Evolutionary conservation across 371 early-diverging fungal species (phyloP), one percentile per base, ranked within the genome.

Genomic region (Rhizopus sp.): DNA sequence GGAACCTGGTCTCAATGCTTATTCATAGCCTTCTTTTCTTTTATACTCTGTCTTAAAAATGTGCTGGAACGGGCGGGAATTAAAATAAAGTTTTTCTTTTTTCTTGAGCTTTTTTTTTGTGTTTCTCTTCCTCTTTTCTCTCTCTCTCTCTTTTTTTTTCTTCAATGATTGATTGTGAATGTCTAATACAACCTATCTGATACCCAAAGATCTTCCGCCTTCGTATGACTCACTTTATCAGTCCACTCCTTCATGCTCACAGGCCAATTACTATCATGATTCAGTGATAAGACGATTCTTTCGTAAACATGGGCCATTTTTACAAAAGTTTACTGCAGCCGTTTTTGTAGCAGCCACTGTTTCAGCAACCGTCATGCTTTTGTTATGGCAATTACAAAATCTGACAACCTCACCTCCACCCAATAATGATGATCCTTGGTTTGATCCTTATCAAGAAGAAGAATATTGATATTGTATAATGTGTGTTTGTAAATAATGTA

Each of bases 161-260:
- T 34, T 49, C 29, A 23, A 10, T 34, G 9, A 44, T 44, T 16
- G 9, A 44, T 16, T 16, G 9, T 40, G 35, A 29, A 10, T 64
- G 61, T 58, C 62, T 42, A 64, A 42, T 17, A 57, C 67, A n/a
- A n/a, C 41, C 7, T 31, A 45, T 16, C 42, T 61, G 23, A 37
- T 61, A 55, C 64, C 68, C 54, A 69, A 69, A 53, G 70, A 69
- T 46, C 70, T 37, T 37, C 38, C 38, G 13, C 70, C 70, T 7
- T 66, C 70, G 10, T 69, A 69, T 57, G 64, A 75, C 17, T 75
- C 75, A 32, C 31, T 75, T 34, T 75, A 75, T 50, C 50, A 71
- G 9, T 56, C 62, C 23, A 60, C 68, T 51, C 62, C 62, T 23
- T 46, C 59, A 35, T 55, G 55, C 5, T 49, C 63, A 7, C 50